Conservation (phyloP, 306 rosid species). For the Erythrophleum fordii region DNA sequence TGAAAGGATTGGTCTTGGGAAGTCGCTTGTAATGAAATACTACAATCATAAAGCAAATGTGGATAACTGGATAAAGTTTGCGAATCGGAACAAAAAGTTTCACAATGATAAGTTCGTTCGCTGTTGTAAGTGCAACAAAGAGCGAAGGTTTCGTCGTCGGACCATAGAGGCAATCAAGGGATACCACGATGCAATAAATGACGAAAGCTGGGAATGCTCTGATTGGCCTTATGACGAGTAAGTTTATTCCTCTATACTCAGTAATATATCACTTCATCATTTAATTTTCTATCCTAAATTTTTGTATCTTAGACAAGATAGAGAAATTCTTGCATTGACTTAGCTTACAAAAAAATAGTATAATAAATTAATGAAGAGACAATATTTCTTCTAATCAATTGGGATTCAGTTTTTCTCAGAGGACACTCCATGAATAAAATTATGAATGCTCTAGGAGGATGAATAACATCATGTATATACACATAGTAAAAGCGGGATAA, state of each 20-base stretch:
- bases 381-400: too few relatives aligned
- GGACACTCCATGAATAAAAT: too few relatives aligned
- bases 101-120: constrained; percentile 54
- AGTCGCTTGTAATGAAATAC: constrained; percentile 40
- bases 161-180: background rate
- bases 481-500: too few relatives aligned
- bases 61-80: background rate
- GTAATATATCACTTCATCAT: too few relatives aligned
- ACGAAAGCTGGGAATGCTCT: constrained; percentile 45
- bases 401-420: too few relatives aligned
- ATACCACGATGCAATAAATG: constrained; percentile 41
- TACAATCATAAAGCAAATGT: constrained; percentile 50
- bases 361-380: too few relatives aligned
- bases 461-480: too few relatives aligned
- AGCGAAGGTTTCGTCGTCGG: constrained; percentile 48
- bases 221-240: constrained; percentile 40
- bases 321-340: too few relatives aligned
- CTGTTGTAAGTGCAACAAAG: constrained; percentile 42
- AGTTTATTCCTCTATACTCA: background rate
- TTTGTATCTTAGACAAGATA: too few relatives aligned
- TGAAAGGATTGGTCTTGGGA: constrained; percentile 39
- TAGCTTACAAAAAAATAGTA: too few relatives aligned
- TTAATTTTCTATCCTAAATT: too few relatives aligned
- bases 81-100: constrained; percentile 12
- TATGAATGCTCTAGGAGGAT: too few relatives aligned